A percentile compares a stretch with the other conserved stretches of the same genome.
These are phyloP conservation scores for Craterostigma plantagineum DNA, from an alignment of 257 asterid species.

Conservation along the genomic window DNA sequence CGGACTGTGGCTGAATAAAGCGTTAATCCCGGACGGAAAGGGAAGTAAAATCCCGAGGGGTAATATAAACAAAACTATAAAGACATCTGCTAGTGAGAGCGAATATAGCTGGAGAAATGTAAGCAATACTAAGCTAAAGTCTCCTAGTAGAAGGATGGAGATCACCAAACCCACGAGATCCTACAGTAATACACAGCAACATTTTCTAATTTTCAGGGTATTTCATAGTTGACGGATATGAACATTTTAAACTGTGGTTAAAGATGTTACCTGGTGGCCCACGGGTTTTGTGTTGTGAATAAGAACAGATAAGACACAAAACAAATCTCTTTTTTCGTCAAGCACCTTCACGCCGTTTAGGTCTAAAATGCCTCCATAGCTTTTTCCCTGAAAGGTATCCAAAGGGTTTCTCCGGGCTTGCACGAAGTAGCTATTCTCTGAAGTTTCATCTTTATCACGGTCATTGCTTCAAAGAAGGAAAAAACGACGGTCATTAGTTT, in stretches of 20 bases:
- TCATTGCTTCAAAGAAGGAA: constrained; percentile 19
- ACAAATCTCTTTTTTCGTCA: constrained; percentile 62
- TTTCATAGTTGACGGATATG: too few species aligned
- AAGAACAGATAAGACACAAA: constrained; percentile 60
- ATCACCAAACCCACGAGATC: constrained; percentile 95
- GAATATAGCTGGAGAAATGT: constrained; percentile 94
- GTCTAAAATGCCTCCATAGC: constrained; percentile 52
- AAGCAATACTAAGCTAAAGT: constrained; percentile 91
- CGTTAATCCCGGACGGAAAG: constrained; percentile 96
- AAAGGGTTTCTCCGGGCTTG: constrained; percentile 21
- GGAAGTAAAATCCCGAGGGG: constrained; percentile 91
- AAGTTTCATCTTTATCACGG: constrained; percentile 24
- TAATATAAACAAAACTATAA: constrained; percentile 68
- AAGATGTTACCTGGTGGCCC: constrained; percentile 79
- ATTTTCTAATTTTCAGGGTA: neutral
- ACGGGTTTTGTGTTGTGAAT: constrained; percentile 89
- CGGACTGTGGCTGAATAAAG: constrained; percentile 91
- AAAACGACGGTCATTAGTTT: too few species aligned
- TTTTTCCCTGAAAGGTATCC: constrained; percentile 29
- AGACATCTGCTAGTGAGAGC: constrained; percentile 65
- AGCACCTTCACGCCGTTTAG: constrained; percentile 50
- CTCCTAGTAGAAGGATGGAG: constrained; percentile 90
- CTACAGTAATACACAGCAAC: constrained; percentile 49
- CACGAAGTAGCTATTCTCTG: constrained; percentile 23
- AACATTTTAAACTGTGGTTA: too few species aligned